Conservation (phyloP, 2,329 filamentous ascomycete genomes). For the Ambrosiella beaveri region DNA sequence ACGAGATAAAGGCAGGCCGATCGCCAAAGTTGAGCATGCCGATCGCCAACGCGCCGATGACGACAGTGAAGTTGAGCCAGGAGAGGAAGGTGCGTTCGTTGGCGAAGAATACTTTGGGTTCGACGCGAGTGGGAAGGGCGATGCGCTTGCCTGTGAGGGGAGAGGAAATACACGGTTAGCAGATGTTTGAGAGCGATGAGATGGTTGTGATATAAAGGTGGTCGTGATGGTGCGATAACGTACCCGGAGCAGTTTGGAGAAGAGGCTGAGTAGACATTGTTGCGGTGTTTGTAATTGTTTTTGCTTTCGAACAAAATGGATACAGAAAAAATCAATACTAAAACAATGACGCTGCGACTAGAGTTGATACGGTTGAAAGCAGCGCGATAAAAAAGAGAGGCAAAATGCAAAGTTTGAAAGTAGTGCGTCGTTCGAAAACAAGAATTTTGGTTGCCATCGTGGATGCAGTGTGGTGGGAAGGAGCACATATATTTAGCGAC, state of each 20-base stretch:
- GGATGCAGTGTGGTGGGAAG: too few relatives aligned
- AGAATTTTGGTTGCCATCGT: too few relatives aligned
- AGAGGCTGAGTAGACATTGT: slow-evolving; percentile 85
- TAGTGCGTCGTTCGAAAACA: too few relatives aligned
- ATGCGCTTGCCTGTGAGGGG: slow-evolving; percentile 74
- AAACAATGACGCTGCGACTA: background rate
- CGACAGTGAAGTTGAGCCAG: slow-evolving; percentile 99
- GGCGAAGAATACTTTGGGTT: slow-evolving; percentile 99
- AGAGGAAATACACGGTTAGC: background rate
- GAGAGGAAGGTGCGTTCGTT: slow-evolving; percentile 98
- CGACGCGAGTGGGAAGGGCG: slow-evolving; percentile 89
- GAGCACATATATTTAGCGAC: too few relatives aligned
- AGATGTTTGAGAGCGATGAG: background rate
- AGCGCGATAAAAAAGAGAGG: background rate
- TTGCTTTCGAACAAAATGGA: slow-evolving; percentile 1
- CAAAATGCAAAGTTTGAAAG: background rate
- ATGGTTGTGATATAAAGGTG: background rate
- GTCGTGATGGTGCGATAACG: slow-evolving; percentile 16
- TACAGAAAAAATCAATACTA: slow-evolving; percentile 14
- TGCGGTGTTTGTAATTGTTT: slow-evolving; percentile 11
- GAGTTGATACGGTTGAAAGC: background rate
- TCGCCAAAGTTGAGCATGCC: slow-evolving; percentile 98
- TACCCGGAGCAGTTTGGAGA: slow-evolving; percentile 83
- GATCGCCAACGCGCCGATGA: slow-evolving; percentile 88
- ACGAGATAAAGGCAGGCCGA: slow-evolving; percentile 79